phyloP scores from a whole-genome alignment of 768 basidiomycete species.

The Russula compacta region DNA sequence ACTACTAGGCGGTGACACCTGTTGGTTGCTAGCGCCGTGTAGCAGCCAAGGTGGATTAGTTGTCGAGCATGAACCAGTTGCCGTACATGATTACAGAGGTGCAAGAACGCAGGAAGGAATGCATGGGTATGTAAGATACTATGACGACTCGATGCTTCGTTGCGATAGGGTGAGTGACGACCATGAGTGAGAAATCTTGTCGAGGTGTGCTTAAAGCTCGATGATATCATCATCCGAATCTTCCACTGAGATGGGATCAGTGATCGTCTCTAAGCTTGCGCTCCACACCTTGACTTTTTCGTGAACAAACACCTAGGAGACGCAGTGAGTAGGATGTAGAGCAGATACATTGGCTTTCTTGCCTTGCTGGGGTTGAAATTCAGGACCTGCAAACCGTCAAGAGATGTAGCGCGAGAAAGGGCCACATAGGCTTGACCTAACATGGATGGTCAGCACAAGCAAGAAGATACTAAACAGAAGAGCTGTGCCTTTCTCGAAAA shows the following conservation, averaged over 20 bases:
- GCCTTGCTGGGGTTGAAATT: slow-evolving; percentile 73
- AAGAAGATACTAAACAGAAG: not conserved
- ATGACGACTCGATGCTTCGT: not conserved
- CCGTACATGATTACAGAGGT: not conserved
- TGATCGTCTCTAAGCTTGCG: slow-evolving; percentile 51
- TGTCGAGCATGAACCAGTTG: not conserved
- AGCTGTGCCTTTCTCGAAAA: slow-evolving; percentile 79
- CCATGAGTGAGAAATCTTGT: not conserved
- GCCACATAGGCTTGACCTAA: slow-evolving; percentile 87
- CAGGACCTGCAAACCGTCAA: slow-evolving; percentile 79
- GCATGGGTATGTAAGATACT: not conserved
- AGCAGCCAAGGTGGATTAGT: not conserved
- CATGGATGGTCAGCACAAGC: not conserved
- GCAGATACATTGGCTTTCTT: slow-evolving; percentile 1
- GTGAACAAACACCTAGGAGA: slow-evolving; percentile 14
- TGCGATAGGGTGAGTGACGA: not conserved
- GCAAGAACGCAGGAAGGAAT: not conserved
- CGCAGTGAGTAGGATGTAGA: not conserved
- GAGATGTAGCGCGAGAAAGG: slow-evolving; percentile 77
- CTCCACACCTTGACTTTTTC: slow-evolving; percentile 63
- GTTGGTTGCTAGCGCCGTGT: not conserved
- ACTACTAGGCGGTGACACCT: not conserved
- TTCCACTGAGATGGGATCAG: slow-evolving; percentile 3
- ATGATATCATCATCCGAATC: slow-evolving; percentile 3
- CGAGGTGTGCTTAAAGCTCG: not conserved